These are phyloP conservation scores for Fomitopsis serialis DNA, from an alignment of 768 basidiomycete species.

Conservation along the genomic window DNA sequence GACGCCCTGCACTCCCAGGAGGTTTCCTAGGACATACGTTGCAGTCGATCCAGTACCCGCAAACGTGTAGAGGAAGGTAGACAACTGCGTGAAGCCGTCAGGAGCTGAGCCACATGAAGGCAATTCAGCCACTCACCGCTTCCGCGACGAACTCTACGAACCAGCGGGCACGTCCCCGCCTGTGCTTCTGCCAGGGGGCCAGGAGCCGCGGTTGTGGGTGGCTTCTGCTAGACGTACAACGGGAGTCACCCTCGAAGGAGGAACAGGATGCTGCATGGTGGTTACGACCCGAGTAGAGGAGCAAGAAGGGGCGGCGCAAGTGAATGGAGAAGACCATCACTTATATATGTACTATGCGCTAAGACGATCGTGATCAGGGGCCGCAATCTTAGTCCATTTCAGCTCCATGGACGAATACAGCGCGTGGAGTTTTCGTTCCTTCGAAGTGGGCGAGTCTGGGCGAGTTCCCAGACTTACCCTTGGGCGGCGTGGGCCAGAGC, in stretches of 20 bases:
- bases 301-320: too few species aligned
- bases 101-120: neutral
- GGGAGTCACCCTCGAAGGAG: neutral
- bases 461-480: too few species aligned
- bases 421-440: too few species aligned
- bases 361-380: too few species aligned
- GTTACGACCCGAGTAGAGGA: too few species aligned
- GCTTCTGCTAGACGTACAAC: neutral
- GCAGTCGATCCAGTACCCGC: slow-evolving; percentile 27
- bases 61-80: slow-evolving; percentile 24
- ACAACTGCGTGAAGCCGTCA: slow-evolving; percentile 9
- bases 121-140: slow-evolving; percentile 13
- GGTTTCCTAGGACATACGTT: slow-evolving; percentile 23
- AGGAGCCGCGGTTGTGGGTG: neutral
- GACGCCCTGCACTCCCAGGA: slow-evolving; percentile 15
- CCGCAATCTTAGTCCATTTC: too few species aligned
- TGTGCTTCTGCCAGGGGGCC: neutral
- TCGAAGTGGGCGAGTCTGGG: too few species aligned
- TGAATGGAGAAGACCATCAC: too few species aligned
- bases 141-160: slow-evolving; percentile 25
- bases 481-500: too few species aligned
- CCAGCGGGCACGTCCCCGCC: slow-evolving; percentile 6
- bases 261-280: too few species aligned
- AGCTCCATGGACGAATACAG: too few species aligned
- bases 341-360: too few species aligned